These are phyloP conservation scores for Chytriomyces confervae DNA, from an alignment of 192 early-diverging fungal species.

Conservation along the genomic window DNA sequence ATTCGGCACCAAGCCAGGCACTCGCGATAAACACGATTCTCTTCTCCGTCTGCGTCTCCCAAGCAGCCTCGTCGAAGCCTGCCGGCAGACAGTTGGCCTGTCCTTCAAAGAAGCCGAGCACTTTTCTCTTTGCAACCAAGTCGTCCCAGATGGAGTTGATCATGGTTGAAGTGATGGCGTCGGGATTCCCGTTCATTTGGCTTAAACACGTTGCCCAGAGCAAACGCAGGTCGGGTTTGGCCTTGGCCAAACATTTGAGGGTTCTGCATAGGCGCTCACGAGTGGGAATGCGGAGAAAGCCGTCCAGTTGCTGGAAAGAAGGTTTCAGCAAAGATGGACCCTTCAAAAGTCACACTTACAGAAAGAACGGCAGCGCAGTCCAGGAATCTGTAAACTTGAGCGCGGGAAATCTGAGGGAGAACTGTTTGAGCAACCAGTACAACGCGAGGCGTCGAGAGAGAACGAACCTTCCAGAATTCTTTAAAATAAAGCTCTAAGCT, in stretches of 20 bases:
- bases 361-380: slow-evolving; percentile 56
- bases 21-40: neutral
- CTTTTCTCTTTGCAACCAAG: slow-evolving; percentile 37
- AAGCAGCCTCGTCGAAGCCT: neutral
- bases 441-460: neutral
- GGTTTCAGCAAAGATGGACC: neutral
- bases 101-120: slow-evolving; percentile 13
- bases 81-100: neutral
- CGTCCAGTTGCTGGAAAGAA: slow-evolving; percentile 47
- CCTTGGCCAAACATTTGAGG: slow-evolving; percentile 54
- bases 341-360: slow-evolving; percentile 25
- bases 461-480: slow-evolving; percentile 46
- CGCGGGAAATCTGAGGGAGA: slow-evolving; percentile 44
- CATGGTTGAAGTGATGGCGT: slow-evolving; percentile 50
- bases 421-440: neutral
- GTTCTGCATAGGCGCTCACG: slow-evolving; percentile 62
- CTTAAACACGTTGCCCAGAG: slow-evolving; percentile 51
- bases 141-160: slow-evolving; percentile 48
- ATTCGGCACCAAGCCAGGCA: slow-evolving; percentile 1
- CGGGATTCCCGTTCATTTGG: slow-evolving; percentile 46
- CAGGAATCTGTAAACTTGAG: slow-evolving; percentile 59
- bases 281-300: slow-evolving; percentile 49
- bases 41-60: slow-evolving; percentile 3
- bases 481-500: slow-evolving; percentile 53
- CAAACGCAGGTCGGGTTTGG: slow-evolving; percentile 41